Evolutionary conservation across 2,329 filamentous ascomycete species (phyloP).

Genomic region (Alternaria sp.): DNA sequence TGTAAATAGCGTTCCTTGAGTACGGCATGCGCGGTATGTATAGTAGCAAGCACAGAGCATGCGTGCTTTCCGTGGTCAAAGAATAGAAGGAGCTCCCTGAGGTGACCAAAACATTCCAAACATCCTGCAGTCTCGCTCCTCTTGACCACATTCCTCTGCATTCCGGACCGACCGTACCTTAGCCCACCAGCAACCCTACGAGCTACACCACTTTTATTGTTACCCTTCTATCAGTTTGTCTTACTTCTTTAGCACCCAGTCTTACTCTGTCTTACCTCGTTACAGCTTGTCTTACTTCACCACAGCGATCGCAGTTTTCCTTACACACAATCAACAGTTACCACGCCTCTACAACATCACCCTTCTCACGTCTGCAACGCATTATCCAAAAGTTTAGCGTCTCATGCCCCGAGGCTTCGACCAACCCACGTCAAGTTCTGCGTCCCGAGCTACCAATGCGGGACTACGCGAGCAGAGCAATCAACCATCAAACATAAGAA

Average conservation of each 20-base stretch:
- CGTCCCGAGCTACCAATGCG: constrained; percentile 18
- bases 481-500: constrained; percentile 14
- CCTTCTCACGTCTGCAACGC: background rate
- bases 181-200: constrained; percentile 22
- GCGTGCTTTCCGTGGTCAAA: constrained; percentile 39
- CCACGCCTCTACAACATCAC: background rate
- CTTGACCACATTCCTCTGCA: constrained; percentile 1
- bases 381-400: background rate
- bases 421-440: constrained; percentile 26
- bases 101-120: constrained; percentile 32
- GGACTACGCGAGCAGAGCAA: constrained; percentile 19
- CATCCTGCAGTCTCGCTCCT: constrained; percentile 6
- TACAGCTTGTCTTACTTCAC: background rate
- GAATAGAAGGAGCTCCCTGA: constrained; percentile 44
- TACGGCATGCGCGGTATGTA: constrained; percentile 24
- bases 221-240: constrained; percentile 16
- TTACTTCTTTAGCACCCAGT: constrained; percentile 2
- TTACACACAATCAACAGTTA: background rate
- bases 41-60: constrained; percentile 19
- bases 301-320: background rate
- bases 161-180: constrained; percentile 27
- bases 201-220: constrained; percentile 18
- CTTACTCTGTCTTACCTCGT: background rate
- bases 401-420: constrained; percentile 34
- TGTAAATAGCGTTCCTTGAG: constrained; percentile 52